Conservation (phyloP, 2,329 filamentous ascomycete species). For the Xylariaceae sp. region DNA sequence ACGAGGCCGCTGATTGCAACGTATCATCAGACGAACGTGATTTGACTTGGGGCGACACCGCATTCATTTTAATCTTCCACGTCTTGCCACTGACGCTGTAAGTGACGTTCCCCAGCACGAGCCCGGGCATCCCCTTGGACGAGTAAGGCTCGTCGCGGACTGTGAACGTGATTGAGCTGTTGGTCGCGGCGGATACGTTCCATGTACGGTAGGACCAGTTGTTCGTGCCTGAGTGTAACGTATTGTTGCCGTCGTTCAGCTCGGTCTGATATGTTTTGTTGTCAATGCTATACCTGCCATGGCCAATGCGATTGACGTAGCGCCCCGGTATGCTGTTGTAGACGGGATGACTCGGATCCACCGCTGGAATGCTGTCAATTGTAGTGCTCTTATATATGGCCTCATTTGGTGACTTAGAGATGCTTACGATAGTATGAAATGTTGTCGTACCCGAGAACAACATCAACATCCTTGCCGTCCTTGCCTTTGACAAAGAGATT, state of each 20-base stretch:
- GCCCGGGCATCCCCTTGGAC: conserved; percentile 65
- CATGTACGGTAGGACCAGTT: conserved; percentile 69
- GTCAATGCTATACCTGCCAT: conserved; percentile 61
- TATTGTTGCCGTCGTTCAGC: conserved; percentile 60
- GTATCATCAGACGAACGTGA: conserved; percentile 45
- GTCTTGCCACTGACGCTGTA: conserved; percentile 63
- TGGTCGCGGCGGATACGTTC: conserved; percentile 61
- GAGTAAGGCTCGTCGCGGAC: conserved; percentile 64
- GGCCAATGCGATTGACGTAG: conserved; percentile 69
- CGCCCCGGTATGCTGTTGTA: conserved; percentile 67
- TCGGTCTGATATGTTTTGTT: conserved; percentile 58
- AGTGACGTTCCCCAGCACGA: conserved; percentile 65
- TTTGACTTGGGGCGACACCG: conserved; percentile 56
- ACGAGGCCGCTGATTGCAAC: background rate
- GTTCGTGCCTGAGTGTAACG: conserved; percentile 63
- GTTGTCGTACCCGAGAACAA: conserved; percentile 69
- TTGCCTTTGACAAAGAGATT: conserved; percentile 69
- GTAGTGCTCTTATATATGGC: background rate
- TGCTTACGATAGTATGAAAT: conserved; percentile 58
- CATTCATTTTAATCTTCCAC: conserved; percentile 66
- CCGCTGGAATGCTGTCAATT: conserved; percentile 10
- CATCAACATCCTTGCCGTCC: conserved; percentile 64
- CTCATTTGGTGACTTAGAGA: background rate
- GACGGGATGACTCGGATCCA: conserved; percentile 60
- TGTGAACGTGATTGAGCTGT: conserved; percentile 68